These are phyloP conservation scores for Pseudozyma pruni DNA, from an alignment of 1,284 basidiomycete genomes.

Conservation along the genomic window DNA sequence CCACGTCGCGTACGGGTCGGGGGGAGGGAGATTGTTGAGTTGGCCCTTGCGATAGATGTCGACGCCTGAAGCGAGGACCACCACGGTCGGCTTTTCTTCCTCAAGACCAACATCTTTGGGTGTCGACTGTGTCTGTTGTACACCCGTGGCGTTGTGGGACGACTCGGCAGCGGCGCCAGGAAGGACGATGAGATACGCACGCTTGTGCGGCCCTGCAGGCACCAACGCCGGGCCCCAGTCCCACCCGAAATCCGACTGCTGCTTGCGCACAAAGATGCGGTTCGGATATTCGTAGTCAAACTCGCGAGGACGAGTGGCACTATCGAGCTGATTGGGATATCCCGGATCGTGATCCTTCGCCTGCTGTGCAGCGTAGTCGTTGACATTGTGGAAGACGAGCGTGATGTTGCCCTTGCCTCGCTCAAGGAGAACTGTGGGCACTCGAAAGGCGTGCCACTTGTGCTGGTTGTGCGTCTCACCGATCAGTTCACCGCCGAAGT, in stretches of 20 bases:
- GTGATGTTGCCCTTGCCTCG: conserved; percentile 30
- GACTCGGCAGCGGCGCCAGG: background rate
- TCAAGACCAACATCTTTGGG: background rate
- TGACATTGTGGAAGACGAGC: conserved; percentile 30
- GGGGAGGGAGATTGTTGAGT: conserved; percentile 50
- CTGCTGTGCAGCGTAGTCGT: conserved; percentile 28
- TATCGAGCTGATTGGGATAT: conserved; percentile 34
- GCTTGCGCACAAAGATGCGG: conserved; percentile 58
- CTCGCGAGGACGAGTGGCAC: conserved; percentile 2
- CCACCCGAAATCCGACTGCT: conserved; percentile 62
- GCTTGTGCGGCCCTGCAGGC: conserved; percentile 40
- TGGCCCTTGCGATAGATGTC: conserved; percentile 54
- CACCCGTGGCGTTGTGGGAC: background rate
- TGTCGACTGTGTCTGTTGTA: background rate
- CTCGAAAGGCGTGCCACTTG: conserved; percentile 73
- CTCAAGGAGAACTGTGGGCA: conserved; percentile 6
- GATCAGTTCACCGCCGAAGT: conserved; percentile 72
- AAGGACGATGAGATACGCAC: conserved; percentile 41
- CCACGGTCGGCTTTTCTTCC: background rate
- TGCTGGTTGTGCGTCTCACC: conserved; percentile 75
- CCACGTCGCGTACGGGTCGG: conserved; percentile 53
- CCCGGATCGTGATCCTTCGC: conserved; percentile 13
- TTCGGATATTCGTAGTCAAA: conserved; percentile 50
- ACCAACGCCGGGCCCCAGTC: conserved; percentile 59
- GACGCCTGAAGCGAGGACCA: conserved; percentile 16